Evolutionary conservation across 164 flowering plant genomes (phyloP), one percentile per base, ranked within the genome.

Genomic region (Euptelea pleiosperma): DNA sequence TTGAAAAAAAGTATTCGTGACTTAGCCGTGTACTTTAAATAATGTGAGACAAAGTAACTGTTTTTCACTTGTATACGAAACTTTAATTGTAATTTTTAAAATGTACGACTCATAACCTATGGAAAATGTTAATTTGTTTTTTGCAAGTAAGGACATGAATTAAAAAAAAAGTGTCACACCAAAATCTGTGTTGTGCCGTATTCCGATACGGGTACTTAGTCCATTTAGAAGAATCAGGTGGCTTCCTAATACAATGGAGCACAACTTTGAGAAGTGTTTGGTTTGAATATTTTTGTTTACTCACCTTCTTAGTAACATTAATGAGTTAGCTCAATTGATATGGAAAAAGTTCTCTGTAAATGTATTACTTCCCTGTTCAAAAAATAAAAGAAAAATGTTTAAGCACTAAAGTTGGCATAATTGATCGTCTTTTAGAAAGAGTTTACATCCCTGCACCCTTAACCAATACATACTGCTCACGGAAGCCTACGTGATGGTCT

Each of bases 401-500:
- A 31, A 57, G 18, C 41, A 44, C 34, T 45, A 40, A 39, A 40
- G 6, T 44, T 25, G 41, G 26, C 5, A 7, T 24, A 29, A 5
- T 52, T 16, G 14, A 5, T 21, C 44, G 0, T n/a, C 19, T 25
- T 15, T 41, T 50, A 42, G 22, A 31, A 53, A 19, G 15, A 25
- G 25, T n/a, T 43, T n/a, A 39, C 18, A 55, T 28, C 1, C 45
- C 25, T 68, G 52, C 62, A 47, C 40, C 82, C 87, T 90, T 87
- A 75, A 84, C 79, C 24, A 21, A 64, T 18, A 34, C 18, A 51
- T 55, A 88, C 97, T 62, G 67, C 74, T 57, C 87, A 93, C 69
- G 75, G 74, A 40, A 70, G 70, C 51, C 71, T 93, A 24, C 73
- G 58, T 30, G 73, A 58, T 43, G 99, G 96, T 28, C 64, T 66